Evolutionary conservation across 2,329 filamentous ascomycete genomes (phyloP).

Genomic region (Aspergillus neoniger): DNA sequence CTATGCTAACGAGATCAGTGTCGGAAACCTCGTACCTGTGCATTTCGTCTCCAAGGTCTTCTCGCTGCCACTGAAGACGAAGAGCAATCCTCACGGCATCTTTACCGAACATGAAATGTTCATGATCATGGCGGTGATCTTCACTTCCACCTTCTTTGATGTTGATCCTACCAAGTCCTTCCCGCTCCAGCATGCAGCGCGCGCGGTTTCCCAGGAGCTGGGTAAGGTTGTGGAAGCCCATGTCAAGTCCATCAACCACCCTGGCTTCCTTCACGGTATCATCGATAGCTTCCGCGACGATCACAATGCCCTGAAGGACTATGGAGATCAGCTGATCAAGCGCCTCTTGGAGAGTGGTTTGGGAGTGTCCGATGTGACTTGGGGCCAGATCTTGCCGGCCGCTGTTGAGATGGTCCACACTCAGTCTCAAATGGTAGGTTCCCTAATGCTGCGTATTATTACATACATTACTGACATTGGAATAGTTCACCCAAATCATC

Average conservation of each 20-base stretch:
- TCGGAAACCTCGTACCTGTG: constrained; percentile 58
- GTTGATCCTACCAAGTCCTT: constrained; percentile 68
- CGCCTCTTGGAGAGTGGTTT: constrained; percentile 65
- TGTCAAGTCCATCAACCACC: constrained; percentile 61
- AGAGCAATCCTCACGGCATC: constrained; percentile 52
- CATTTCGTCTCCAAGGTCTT: constrained; percentile 59
- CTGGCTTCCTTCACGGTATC: constrained; percentile 58
- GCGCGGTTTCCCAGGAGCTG: constrained; percentile 60
- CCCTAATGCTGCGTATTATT: constrained; percentile 15
- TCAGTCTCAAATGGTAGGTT: constrained; percentile 65
- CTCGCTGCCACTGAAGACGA: constrained; percentile 58
- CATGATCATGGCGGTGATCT: constrained; percentile 65
- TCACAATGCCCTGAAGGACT: constrained; percentile 60
- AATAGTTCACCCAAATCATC: constrained; percentile 68
- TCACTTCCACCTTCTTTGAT: constrained; percentile 66
- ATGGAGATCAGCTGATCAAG: constrained; percentile 67
- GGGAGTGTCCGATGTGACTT: constrained; percentile 66
- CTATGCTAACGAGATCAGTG: constrained; percentile 21
- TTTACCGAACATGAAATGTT: constrained; percentile 62
- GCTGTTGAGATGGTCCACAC: constrained; percentile 68
- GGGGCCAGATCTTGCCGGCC: constrained; percentile 69
- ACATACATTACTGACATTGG: neutral
- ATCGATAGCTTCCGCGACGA: constrained; percentile 52
- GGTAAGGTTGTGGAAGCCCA: constrained; percentile 64
- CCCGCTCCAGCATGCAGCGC: constrained; percentile 61